Percentiles rank a stretch among this genome's conserved stretches.
phyloP scores from a whole-genome alignment of 139 green algal genomes.

The Volvox reticuliferus region DNA sequence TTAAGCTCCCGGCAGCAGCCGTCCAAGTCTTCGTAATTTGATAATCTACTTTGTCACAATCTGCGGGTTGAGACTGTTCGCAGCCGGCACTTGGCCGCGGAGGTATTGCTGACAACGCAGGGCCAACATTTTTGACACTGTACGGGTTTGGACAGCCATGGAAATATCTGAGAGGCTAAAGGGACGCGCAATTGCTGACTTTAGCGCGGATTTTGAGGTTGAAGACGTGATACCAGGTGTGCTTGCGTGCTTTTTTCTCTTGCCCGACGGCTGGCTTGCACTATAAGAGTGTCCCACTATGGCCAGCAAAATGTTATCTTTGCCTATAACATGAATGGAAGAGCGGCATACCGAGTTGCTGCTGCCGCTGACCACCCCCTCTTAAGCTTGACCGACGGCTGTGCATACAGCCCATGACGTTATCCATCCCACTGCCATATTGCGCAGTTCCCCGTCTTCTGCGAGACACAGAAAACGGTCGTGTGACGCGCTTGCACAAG shows the following conservation, averaged over 20 bases:
- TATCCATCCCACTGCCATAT: not conserved
- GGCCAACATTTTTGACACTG: not conserved
- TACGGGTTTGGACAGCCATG: not conserved
- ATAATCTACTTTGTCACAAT: too few relatives aligned
- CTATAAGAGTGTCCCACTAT: not conserved
- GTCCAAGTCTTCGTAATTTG: too few relatives aligned
- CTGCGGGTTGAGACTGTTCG: too few relatives aligned
- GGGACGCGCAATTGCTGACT: not conserved
- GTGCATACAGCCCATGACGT: too few relatives aligned
- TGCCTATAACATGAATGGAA: too few relatives aligned
- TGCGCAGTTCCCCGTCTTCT: not conserved
- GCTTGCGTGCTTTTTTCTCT: not conserved
- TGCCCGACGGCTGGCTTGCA: not conserved
- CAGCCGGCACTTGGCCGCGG: not conserved
- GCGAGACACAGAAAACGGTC: not conserved
- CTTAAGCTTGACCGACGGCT: not conserved
- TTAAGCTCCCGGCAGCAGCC: too few relatives aligned
- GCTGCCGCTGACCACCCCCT: not conserved
- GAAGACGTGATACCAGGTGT: slow-evolving; percentile 35
- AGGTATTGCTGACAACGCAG: not conserved
- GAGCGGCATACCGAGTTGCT: too few relatives aligned
- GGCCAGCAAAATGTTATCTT: too few relatives aligned
- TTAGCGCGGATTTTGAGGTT: slow-evolving; percentile 28
- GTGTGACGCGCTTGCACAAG: not conserved
- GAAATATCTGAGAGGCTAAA: not conserved